These are phyloP conservation scores for Helianthus annuus DNA, from an alignment of 129 eudicot genomes.

Conservation along the genomic window HanXRQr2.0-SUNRISE NC_035444.2:5445005-5445504, in stretches of 20 bases:
- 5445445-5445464: background rate
- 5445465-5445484: background rate
- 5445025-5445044: constrained; percentile 12
- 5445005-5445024: background rate
- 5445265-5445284: background rate
- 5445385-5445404: background rate
- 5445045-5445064: constrained; percentile 9
- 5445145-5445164: background rate
- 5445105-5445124: background rate
- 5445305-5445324: background rate
- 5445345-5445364: background rate
- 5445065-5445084: constrained; percentile 10
- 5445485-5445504: background rate
- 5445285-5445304: background rate
- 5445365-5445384: background rate
- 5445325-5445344: constrained; percentile 5
- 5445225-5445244: constrained; percentile 6
- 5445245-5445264: background rate
- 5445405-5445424: background rate
- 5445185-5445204: constrained; percentile 20
- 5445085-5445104: constrained; percentile 10
- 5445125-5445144: background rate
- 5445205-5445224: constrained; percentile 9
- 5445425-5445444: background rate
- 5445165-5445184: constrained; percentile 9